These are phyloP conservation scores for Phytopythium mirpurense DNA, from an alignment of 352 stramenopile species.

Conservation along the genomic window DNA sequence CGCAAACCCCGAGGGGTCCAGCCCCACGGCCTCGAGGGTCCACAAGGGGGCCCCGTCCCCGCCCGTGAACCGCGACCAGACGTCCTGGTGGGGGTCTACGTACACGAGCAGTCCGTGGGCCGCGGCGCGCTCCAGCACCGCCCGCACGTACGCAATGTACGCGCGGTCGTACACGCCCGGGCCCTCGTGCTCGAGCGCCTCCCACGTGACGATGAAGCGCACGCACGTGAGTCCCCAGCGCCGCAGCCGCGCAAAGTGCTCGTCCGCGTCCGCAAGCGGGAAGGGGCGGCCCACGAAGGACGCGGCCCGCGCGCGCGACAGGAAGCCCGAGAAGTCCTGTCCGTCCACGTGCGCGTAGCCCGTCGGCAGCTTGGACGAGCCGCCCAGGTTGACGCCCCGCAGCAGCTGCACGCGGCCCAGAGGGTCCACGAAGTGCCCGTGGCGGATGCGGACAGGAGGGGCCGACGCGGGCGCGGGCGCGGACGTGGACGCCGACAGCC, in stretches of 20 bases:
- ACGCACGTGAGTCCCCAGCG: conserved; percentile 84
- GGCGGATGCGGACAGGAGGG: background rate
- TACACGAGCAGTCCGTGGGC: conserved; percentile 79
- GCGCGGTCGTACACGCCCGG: conserved; percentile 78
- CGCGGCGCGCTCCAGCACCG: conserved; percentile 48
- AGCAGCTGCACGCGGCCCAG: conserved; percentile 38
- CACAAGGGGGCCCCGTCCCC: conserved; percentile 87
- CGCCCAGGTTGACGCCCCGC: conserved; percentile 60
- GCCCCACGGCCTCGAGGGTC: conserved; percentile 78
- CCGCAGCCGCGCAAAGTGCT: conserved; percentile 73
- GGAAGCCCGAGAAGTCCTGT: conserved; percentile 28
- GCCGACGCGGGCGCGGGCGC: background rate
- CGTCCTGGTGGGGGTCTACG: conserved; percentile 91
- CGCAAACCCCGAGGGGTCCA: conserved; percentile 73
- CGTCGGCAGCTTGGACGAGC: conserved; percentile 58
- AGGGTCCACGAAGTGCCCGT: conserved; percentile 48
- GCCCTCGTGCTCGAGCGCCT: conserved; percentile 85
- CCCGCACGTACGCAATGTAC: conserved; percentile 79
- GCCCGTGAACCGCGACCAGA: conserved; percentile 89
- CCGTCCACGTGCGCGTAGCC: conserved; percentile 23
- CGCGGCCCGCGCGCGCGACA: conserved; percentile 30
- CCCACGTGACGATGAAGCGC: conserved; percentile 86
- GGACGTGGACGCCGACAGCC: background rate
- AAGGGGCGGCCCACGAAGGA: conserved; percentile 82
- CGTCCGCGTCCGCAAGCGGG: conserved; percentile 67